Conservation (phyloP, 139 green algal genomes). For the Spirogloea muscicola region DNA sequence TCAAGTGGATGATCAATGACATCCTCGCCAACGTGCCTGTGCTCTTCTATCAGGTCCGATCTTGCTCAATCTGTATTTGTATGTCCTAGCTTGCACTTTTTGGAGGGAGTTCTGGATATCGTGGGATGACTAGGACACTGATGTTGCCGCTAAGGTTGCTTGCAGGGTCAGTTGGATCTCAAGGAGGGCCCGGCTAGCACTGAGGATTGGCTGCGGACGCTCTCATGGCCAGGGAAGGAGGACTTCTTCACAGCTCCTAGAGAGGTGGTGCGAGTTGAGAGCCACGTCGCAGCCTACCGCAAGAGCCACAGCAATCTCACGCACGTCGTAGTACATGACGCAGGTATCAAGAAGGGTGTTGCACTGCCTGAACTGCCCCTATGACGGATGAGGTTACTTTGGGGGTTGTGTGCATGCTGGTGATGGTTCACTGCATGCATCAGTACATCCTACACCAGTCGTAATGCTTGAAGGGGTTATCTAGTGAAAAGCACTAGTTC, state of each 20-base stretch:
- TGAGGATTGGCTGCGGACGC: constrained; percentile 14
- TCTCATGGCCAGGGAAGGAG: constrained; percentile 8
- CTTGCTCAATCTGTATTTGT: too few species aligned
- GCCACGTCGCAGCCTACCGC: not conserved
- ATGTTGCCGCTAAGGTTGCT: too few species aligned
- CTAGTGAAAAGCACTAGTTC: too few species aligned
- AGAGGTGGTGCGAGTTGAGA: not conserved
- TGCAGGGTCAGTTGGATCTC: constrained; percentile 14
- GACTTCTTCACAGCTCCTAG: not conserved
- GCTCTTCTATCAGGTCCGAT: constrained; percentile 23
- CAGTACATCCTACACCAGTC: too few species aligned
- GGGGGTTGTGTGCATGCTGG: too few species aligned
- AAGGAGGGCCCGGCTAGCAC: constrained; percentile 27
- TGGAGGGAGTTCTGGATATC: too few species aligned
- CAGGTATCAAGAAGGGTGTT: too few species aligned
- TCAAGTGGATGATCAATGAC: constrained; percentile 9
- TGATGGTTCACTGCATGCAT: too few species aligned
- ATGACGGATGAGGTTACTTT: too few species aligned
- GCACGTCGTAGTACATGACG: constrained; percentile 4
- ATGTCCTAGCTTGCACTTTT: not conserved
- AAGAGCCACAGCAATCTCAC: constrained; percentile 18
- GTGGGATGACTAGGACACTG: too few species aligned
- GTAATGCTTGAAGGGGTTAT: too few species aligned
- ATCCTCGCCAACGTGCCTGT: constrained; percentile 15
- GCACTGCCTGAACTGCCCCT: too few species aligned